Base-by-base conservation (phyloP, 1,139 yeast genomes). In the Saccharomyces hybrid region DNA sequence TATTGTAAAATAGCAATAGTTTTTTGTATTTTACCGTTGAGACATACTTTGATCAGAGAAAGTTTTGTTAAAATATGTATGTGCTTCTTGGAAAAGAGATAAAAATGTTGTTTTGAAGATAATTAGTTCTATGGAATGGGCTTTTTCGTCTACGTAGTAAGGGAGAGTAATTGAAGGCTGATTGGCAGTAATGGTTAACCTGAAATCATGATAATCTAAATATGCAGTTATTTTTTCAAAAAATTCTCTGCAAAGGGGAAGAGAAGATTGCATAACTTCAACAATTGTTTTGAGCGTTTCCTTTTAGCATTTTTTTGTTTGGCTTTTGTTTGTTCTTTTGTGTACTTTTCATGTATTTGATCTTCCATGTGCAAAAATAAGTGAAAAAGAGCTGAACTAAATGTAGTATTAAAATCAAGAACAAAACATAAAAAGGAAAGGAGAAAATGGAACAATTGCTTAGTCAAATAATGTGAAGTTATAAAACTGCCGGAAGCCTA, bases 1-100 rank as follows among this genome's bases (percentile, higher is more conserved):
- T 16, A 34, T 34, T 46, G 20, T n/a, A 4, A 29, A 29, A 29
- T 13, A 9, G 13, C 13, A 29, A 13, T 29, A 29, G 32, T 29
- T 29, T 11, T 47, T 34, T 11, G 26, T 6, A 13, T n/a, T 20
- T 38, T 25, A 23, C 20, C 50, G 48, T 16, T 54, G 57, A 25
- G 25, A 51, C 57, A 46, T 57, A 60, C 56, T 16, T n/a, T 41
- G 49, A 29, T 49, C 26, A 2, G 31, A 42, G 2, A 50, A 50
- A 16, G 57, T 56, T 2, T 47, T 6, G 2, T 59, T 50, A n/a
- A 67, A 51, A 9, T 57, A 52, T 1, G 61, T 57, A 51, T 71
- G 71, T 16, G 70, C 66, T 52, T 70, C 73, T n/a, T 53, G 54
- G 49, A 71, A 68, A 0, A 71, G 55, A 23, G 53, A 48, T 28